Evolutionary conservation across 352 stramenopile species (phyloP), one percentile per base, ranked within the genome.

Genomic region (Pythium monospermum): DNA sequence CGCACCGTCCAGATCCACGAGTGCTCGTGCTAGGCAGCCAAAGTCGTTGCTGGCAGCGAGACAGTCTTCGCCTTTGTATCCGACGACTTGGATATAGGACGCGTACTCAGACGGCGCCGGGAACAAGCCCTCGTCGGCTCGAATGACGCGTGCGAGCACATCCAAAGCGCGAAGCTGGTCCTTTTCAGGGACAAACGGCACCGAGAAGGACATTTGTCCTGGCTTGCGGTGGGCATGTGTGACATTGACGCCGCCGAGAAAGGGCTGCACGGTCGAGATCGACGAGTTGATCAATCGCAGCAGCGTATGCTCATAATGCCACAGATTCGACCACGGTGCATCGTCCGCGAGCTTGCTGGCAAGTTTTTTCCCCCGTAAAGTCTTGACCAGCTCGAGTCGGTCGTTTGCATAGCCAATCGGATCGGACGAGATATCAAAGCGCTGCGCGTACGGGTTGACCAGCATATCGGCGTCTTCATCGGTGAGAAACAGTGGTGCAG

Each of bases 201-300:
- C 57, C 0, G 53, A 46, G 37, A 81, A 85, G 12, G 39, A 30
- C 7, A 30, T 57, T 56, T 85, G 68, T 3, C 47, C 53, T 1
- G 61, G 56, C 7, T 50, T 35, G 31, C 58, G 64, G 35, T 91
- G 76, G 15, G 76, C 71, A 41, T 86, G 67, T 6, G 76, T 86
- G 22, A 76, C 60, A 35, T 88, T 80, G 27, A 81, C 67, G 21
- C 74, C 73, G 6, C 79, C 79, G 2, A 91, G 58, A 58, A 85
- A 59, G 5, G 73, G 71, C 22, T 49, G 46, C n/a, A 76, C 52
- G 1, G 48, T 59, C 18, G 55, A 53, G 43, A 85, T 66, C 0
- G 71, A 66, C 10, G 26, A 18, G 32, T 76, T 74, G 38, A 87
- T 56, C 30, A 85, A 55, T 4, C 37, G 46, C 21, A 91, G 49